A percentile compares a stretch with the other conserved stretches of the same genome.
Conservation (phyloP, 2,329 filamentous ascomycete species). For the Nothophaeocryptopus gaeumannii region DNA sequence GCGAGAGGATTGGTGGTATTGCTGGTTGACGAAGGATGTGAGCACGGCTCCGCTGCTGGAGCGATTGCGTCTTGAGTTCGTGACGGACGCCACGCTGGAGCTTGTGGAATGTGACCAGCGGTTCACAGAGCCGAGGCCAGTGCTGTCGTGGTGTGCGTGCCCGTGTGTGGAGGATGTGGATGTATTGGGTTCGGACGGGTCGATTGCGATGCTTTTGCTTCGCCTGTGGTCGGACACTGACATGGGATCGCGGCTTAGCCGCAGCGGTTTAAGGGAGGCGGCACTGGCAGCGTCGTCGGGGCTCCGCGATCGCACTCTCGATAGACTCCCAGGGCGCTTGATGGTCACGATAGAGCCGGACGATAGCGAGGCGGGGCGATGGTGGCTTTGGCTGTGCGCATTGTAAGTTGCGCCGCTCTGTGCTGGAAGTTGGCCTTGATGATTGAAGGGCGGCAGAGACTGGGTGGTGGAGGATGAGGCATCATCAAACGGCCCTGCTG, state of each 20-base stretch:
- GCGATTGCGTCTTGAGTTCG: conserved; percentile 38
- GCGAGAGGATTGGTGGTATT: conserved; percentile 32
- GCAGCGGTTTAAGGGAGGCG: conserved; percentile 25
- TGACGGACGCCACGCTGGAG: conserved; percentile 46
- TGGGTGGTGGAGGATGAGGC: conserved; percentile 4
- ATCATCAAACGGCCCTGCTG: conserved; percentile 17
- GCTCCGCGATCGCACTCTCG: conserved; percentile 23
- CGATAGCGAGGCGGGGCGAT: conserved; percentile 44
- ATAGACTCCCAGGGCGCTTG: conserved; percentile 40
- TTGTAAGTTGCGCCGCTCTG: not conserved
- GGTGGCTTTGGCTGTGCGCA: conserved; percentile 21
- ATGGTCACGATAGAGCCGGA: conserved; percentile 43
- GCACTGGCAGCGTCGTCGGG: conserved; percentile 20
- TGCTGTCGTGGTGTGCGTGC: conserved; percentile 14
- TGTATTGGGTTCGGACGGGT: conserved; percentile 30
- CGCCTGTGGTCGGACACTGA: conserved; percentile 28
- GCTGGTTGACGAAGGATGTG: conserved; percentile 35
- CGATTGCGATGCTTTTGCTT: conserved; percentile 43
- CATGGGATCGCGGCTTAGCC: conserved; percentile 23
- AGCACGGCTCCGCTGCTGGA: conserved; percentile 38
- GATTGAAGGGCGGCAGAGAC: conserved; percentile 10
- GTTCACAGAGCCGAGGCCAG: conserved; percentile 52
- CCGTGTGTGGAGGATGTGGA: not conserved
- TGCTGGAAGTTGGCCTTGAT: conserved; percentile 10
- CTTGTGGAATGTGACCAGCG: conserved; percentile 59